Evolutionary conservation across 176 grass and related monocot genomes (phyloP), one percentile per base, ranked within the genome.

Genomic region (Tillandsia fasciculata): DNA sequence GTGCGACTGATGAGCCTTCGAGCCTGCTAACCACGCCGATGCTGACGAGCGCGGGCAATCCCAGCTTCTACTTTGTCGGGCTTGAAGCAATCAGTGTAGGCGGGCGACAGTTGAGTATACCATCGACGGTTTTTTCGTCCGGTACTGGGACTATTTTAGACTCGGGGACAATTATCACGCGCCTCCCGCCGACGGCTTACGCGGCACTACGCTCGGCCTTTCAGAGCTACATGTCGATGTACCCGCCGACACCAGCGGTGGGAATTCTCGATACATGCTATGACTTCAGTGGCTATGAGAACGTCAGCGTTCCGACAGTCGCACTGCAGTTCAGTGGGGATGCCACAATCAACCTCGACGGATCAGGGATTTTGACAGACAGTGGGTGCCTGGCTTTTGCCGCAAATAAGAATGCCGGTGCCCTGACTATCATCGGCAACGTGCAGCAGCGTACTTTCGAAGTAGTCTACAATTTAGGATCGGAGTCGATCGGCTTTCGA

Each of bases 241-340:
- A 68, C 33, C 42, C 24, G 24, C 52, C 18, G 53, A 66, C 77
- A 12, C 51, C 64, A 17, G 76, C 56, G 51, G 76, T 78, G 33
- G 79, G 77, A 3, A 85, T 85, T 7, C 72, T 85, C 0, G 77
- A 85, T 64, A 76, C 82, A 9, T 85, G 82, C 74, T 85, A 67
- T 56, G 12, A 63, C 52, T 74, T 74, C 50, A 65, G 7, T 65
- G 14, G 52, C 57, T 0, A 49, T 9, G 20, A 8, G 12, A 18
- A 50, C 15, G 2, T 70, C 57, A 12, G 14, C 8, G 57, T 70
- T 47, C 73, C 83, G 9, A 64, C 10, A 24, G 78, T 85, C 61
- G 68, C 49, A 9, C 63, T 85, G 72, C 73, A 64, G 52, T 81
- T 85, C 23, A 48, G 73, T 17, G 72, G 83, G 49, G 68, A 81